These are phyloP conservation scores for Jaenimonas drosophilae DNA, from an alignment of 208 protist species.

Conservation along the genomic window DNA sequence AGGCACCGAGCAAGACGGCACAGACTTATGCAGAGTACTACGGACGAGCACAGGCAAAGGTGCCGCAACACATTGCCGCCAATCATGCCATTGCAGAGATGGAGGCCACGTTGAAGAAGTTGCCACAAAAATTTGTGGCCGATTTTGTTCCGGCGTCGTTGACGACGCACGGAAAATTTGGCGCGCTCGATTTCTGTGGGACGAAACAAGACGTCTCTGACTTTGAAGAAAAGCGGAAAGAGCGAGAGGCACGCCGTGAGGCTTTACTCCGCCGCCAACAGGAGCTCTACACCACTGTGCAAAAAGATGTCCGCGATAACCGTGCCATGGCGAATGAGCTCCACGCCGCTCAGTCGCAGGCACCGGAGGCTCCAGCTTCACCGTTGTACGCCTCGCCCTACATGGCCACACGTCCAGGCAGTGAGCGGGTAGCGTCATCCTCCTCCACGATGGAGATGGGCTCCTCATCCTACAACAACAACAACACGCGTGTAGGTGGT, in stretches of 20 bases:
- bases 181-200: constrained; percentile 39
- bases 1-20: constrained; percentile 10
- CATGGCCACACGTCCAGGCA: background rate
- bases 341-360: background rate
- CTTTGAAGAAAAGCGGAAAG: constrained; percentile 28
- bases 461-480: background rate
- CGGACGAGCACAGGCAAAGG: constrained; percentile 9
- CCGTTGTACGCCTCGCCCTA: background rate
- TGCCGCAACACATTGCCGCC: constrained; percentile 4
- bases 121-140: constrained; percentile 15
- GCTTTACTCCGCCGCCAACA: constrained; percentile 33
- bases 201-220: constrained; percentile 8
- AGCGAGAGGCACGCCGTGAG: constrained; percentile 20
- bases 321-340: background rate
- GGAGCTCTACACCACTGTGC: constrained; percentile 23
- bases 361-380: background rate
- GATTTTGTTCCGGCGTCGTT: constrained; percentile 25
- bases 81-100: constrained; percentile 15
- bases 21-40: constrained; percentile 81
- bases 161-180: constrained; percentile 18
- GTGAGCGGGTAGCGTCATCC: background rate
- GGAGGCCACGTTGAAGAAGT: constrained; percentile 16
- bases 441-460: background rate
- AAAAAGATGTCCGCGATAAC: constrained; percentile 7
- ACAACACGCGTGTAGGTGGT: too few relatives aligned